A percentile compares a stretch with the other conserved stretches of the same genome.
phyloP scores from a whole-genome alignment of 2,329 filamentous ascomycete species.

The Colletotrichum brevisporum region DNA sequence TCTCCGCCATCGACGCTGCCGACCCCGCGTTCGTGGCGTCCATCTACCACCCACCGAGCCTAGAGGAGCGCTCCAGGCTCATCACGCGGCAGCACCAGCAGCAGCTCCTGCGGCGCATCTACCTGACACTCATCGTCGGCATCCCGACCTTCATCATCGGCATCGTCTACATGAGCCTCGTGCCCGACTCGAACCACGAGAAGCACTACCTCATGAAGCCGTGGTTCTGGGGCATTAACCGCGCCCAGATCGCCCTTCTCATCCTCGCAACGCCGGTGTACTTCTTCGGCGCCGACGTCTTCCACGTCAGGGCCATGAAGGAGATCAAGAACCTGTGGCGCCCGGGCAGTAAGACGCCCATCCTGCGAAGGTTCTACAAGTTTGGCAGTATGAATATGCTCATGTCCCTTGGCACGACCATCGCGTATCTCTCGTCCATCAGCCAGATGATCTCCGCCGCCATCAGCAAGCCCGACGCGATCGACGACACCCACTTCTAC shows the following conservation, averaged over 20 bases:
- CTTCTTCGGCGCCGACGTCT: conserved; percentile 87
- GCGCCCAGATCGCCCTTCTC: conserved; percentile 84
- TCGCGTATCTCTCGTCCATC: conserved; percentile 88
- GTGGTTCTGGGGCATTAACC: conserved; percentile 80
- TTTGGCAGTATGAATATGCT: conserved; percentile 98
- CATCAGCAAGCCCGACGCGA: conserved; percentile 53
- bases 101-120: conserved; percentile 77
- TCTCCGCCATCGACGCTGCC: conserved; percentile 74
- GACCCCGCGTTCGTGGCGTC: conserved; percentile 77
- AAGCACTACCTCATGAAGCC: conserved; percentile 78
- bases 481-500: conserved; percentile 74
- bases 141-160: conserved; percentile 91
- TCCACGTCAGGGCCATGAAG: conserved; percentile 84
- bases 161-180: conserved; percentile 90
- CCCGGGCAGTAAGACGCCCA: conserved; percentile 78
- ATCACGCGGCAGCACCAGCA: conserved; percentile 80
- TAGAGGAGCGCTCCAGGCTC: conserved; percentile 83
- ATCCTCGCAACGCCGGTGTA: conserved; percentile 89
- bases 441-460: conserved; percentile 78
- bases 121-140: conserved; percentile 77
- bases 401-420: conserved; percentile 88
- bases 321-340: conserved; percentile 86
- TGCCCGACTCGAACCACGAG: conserved; percentile 70
- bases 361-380: conserved; percentile 85
- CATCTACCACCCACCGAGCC: conserved; percentile 83